A percentile compares a stretch with the other conserved stretches of the same genome.
Conservation (phyloP, 225 moss, liverwort and hornwort species). For the Thuidium tamariscinum region DNA sequence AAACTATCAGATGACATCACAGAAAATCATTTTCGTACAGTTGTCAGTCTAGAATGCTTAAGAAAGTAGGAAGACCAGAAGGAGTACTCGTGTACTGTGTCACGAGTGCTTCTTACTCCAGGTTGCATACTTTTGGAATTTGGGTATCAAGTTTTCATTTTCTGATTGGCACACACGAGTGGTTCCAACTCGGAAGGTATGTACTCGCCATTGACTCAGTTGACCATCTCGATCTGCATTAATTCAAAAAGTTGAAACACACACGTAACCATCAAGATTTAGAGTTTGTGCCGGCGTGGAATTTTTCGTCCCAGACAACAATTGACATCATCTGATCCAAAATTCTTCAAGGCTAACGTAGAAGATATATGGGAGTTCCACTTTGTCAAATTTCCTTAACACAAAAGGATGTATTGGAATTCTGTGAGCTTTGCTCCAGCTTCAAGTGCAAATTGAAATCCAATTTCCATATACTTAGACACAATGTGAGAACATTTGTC, state of each 20-base stretch:
- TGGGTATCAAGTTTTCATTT: not conserved
- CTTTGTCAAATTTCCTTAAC: not conserved
- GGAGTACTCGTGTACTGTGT: not conserved
- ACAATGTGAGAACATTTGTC: not conserved
- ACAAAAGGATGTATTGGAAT: not conserved
- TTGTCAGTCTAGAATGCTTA: not conserved
- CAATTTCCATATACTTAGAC: not conserved
- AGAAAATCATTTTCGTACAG: not conserved
- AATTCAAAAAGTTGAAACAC: too few relatives aligned
- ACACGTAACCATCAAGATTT: not conserved
- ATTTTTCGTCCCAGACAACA: not conserved
- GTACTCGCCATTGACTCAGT: not conserved
- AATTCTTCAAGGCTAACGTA: not conserved
- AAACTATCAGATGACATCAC: not conserved
- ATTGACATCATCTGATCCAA: not conserved
- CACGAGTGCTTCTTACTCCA: not conserved
- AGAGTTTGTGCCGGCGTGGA: not conserved
- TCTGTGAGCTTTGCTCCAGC: not conserved
- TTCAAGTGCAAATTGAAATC: not conserved
- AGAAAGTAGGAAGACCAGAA: not conserved
- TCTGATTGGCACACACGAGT: not conserved
- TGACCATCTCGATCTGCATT: not conserved
- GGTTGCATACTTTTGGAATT: not conserved
- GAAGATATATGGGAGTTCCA: too few relatives aligned
- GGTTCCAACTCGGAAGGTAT: not conserved